These are phyloP conservation scores for Candolleomyces eurysporus DNA, from an alignment of 768 basidiomycete species.

Conservation along the genomic window DNA sequence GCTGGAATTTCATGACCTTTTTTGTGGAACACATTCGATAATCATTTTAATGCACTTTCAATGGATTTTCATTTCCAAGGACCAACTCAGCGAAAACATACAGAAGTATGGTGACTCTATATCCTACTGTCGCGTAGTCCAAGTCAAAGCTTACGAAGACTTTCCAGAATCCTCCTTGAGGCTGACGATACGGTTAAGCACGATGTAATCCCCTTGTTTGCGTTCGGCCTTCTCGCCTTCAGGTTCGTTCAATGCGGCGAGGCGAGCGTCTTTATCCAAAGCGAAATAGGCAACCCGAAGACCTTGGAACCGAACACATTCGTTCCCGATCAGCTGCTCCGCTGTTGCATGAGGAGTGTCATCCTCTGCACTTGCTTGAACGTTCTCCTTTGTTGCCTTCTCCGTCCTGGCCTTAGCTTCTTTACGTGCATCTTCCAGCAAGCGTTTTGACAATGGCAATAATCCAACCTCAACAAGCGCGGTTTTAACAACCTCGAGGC, in stretches of 20 bases:
- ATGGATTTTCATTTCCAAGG: background rate
- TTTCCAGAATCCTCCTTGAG: constrained; percentile 95
- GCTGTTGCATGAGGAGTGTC: constrained; percentile 72
- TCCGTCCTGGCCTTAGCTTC: constrained; percentile 65
- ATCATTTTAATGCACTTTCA: background rate
- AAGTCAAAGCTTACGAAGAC: constrained; percentile 14
- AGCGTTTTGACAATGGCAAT: constrained; percentile 73
- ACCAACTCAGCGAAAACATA: too few relatives aligned
- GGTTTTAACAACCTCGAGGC: constrained; percentile 73
- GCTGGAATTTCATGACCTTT: constrained; percentile 9
- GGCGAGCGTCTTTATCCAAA: constrained; percentile 80
- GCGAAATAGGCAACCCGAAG: constrained; percentile 94
- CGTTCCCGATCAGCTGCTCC: constrained; percentile 83
- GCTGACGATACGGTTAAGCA: constrained; percentile 90
- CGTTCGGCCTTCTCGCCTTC: constrained; percentile 39
- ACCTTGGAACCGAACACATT: constrained; percentile 95
- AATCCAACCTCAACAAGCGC: constrained; percentile 90
- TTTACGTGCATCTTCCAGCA: constrained; percentile 59
- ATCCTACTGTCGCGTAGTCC: background rate
- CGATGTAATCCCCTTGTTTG: constrained; percentile 72
- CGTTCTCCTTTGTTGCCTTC: constrained; percentile 52
- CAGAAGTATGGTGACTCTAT: background rate
- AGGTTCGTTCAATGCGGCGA: constrained; percentile 61
- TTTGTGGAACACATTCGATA: constrained; percentile 5
- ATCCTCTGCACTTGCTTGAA: constrained; percentile 31